Percentiles rank a stretch among this genome's conserved stretches.
Conservation (phyloP, 176 grass and related monocot genomes). For the Juncus effusus region DNA sequence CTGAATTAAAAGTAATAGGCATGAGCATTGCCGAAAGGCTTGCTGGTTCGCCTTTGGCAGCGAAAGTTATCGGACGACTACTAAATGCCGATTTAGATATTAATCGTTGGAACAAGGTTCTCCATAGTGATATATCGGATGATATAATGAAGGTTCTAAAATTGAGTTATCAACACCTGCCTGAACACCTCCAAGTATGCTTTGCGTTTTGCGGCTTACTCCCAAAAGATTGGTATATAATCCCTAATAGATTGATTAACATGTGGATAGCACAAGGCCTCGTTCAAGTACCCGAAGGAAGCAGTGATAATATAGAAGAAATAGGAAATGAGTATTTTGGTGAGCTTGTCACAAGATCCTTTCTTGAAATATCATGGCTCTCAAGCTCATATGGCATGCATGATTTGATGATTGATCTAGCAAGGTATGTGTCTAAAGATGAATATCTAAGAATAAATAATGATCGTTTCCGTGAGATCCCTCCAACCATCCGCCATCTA, state of each 20-base stretch:
- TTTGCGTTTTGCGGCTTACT: conserved; percentile 62
- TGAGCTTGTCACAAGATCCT: conserved; percentile 53
- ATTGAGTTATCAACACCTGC: conserved; percentile 55
- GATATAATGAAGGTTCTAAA: conserved; percentile 58
- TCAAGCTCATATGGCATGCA: conserved; percentile 44
- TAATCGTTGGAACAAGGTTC: conserved; percentile 40
- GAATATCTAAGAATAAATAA: conserved; percentile 45
- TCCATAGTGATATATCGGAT: conserved; percentile 49
- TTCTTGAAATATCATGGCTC: conserved; percentile 36
- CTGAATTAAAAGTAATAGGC: conserved; percentile 42
- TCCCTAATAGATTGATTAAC: conserved; percentile 31
- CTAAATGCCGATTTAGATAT: conserved; percentile 40
- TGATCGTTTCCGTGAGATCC: conserved; percentile 25
- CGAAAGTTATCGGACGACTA: conserved; percentile 46
- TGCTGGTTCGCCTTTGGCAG: conserved; percentile 53
- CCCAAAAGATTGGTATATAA: conserved; percentile 43
- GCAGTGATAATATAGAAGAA: conserved; percentile 29
- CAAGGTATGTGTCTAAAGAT: conserved; percentile 39
- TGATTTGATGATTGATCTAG: conserved; percentile 56
- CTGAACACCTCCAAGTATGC: conserved; percentile 47
- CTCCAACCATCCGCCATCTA: conserved; percentile 39
- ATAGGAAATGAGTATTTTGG: conserved; percentile 32
- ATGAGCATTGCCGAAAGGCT: conserved; percentile 37
- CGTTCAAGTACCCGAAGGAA: conserved; percentile 7
- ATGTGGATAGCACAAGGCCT: conserved; percentile 77